Evolutionary conservation across 495 filamentous ascomycete genomes (phyloP).

Genomic region (Hypoxylon fragiforme): DNA sequence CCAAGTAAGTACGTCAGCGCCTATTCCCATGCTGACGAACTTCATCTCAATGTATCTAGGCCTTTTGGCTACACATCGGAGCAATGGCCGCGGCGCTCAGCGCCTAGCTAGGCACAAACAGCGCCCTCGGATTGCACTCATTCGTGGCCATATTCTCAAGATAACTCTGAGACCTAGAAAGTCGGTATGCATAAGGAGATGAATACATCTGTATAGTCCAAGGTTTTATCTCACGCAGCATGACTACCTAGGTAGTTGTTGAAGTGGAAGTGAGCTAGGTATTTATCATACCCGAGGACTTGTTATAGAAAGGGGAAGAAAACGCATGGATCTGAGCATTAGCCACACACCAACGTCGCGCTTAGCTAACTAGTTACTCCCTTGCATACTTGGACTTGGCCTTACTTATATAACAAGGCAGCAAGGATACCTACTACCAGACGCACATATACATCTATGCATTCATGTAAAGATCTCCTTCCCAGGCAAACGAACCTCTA

Average conservation of each 20-base stretch:
- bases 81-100: constrained; percentile 37
- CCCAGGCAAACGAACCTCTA: too few relatives aligned
- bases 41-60: constrained; percentile 11
- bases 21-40: neutral
- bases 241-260: neutral
- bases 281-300: neutral
- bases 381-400: neutral
- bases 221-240: neutral
- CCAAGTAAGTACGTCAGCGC: constrained; percentile 32
- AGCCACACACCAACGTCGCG: neutral
- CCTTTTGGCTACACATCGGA: constrained; percentile 39
- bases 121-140: constrained; percentile 6
- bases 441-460: neutral
- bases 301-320: too few relatives aligned
- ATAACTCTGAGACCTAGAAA: neutral
- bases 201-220: neutral
- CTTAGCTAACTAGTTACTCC: neutral
- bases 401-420: neutral
- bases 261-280: neutral
- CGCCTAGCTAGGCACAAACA: constrained; percentile 25
- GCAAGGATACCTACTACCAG: neutral
- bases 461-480: too few relatives aligned
- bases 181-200: constrained; percentile 1
- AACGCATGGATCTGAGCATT: too few relatives aligned
- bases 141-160: constrained; percentile 22